Base-by-base conservation (phyloP, 2,329 filamentous ascomycete genomes). In the Clarireedia sp. region DNA sequence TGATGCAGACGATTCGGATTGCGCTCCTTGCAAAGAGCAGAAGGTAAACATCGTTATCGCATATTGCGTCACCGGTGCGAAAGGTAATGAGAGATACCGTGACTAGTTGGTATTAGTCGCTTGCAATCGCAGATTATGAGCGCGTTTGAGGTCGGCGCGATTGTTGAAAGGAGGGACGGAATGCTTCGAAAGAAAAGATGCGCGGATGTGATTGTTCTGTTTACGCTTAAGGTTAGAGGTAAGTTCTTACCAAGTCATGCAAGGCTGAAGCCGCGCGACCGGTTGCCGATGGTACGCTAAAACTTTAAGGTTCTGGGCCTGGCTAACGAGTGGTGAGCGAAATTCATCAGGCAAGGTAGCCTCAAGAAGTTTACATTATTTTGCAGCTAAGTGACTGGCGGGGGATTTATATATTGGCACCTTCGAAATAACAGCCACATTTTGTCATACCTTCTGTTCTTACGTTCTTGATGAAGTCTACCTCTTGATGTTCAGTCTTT, bases 11-110 rank as follows among this genome's bases (percentile, higher is more conserved):
- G 90, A 94, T 62, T 87, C 82, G 51, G 89, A 91, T 67, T 95
- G 89, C 59, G 94, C 92, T 69, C 94, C 94, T 64, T 96, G 85
- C 56, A 99, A 78, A 47, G 94, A 85, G 67, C 88, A 95, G 73
- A 97, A 96, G 62, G 87, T 95, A 77, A 99, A 97, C 94, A 99
- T 99, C 66, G 62, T 73, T 69, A 55, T 55, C 29, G 37, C 53
- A 55, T 55, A 21, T 45, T 55, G 53, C 43, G 38, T 14, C 17
- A 17, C 6, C 23, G 38, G 14, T 8, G 24, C 8, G 14, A 3
- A 19, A 33, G 21, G 8, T 19, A 16, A 5, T 41, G 6, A 41
- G 38, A 19, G 9, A 33, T 33, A 33, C 3, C 29, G 29, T 10
- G 29, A 33, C 29, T 33, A 14, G 29, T 10, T 14, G 29, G 10